A percentile compares a stretch with the other conserved stretches of the same genome.
phyloP scores from a whole-genome alignment of 2,329 filamentous ascomycete species.

The Magnaporthales sp. region DNA sequence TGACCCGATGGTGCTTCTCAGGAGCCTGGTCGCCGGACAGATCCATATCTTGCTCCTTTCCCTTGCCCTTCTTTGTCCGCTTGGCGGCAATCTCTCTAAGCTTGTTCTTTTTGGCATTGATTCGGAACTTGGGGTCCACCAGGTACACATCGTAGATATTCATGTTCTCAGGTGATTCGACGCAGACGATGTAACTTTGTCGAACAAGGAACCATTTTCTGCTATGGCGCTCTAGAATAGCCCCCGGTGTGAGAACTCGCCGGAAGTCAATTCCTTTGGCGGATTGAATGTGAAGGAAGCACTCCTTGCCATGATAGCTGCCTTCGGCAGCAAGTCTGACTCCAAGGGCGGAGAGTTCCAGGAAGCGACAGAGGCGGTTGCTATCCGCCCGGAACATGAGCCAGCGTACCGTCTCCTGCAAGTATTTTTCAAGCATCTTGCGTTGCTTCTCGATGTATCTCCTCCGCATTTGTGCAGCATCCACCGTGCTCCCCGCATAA shows the following conservation, averaged over 20 bases:
- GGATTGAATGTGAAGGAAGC: conserved; percentile 84
- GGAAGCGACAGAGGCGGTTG: conserved; percentile 89
- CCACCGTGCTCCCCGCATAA: conserved; percentile 1
- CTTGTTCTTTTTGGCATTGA: conserved; percentile 63
- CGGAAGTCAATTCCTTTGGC: conserved; percentile 83
- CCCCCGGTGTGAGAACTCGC: conserved; percentile 66
- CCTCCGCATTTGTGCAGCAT: conserved; percentile 5
- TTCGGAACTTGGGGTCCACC: conserved; percentile 80
- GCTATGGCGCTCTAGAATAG: conserved; percentile 73
- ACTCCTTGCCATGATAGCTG: conserved; percentile 96
- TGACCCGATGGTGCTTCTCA: conserved; percentile 72
- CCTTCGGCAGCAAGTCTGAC: conserved; percentile 91
- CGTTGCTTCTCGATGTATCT: conserved; percentile 77
- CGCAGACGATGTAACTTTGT: conserved; percentile 94
- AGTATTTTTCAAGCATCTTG: conserved; percentile 77
- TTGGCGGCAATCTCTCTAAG: conserved; percentile 45
- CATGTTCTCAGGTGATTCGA: conserved; percentile 98
- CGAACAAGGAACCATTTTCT: conserved; percentile 98
- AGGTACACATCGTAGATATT: conserved; percentile 98
- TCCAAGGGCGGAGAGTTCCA: conserved; percentile 88
- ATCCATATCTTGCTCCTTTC: conserved; percentile 35
- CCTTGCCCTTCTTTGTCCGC: conserved; percentile 40
- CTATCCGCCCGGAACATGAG: conserved; percentile 95
- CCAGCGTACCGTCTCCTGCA: conserved; percentile 91
- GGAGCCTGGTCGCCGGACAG: conserved; percentile 20